Conservation (phyloP, 2,329 filamentous ascomycete genomes). For the Microascus cirrosus region DNA sequence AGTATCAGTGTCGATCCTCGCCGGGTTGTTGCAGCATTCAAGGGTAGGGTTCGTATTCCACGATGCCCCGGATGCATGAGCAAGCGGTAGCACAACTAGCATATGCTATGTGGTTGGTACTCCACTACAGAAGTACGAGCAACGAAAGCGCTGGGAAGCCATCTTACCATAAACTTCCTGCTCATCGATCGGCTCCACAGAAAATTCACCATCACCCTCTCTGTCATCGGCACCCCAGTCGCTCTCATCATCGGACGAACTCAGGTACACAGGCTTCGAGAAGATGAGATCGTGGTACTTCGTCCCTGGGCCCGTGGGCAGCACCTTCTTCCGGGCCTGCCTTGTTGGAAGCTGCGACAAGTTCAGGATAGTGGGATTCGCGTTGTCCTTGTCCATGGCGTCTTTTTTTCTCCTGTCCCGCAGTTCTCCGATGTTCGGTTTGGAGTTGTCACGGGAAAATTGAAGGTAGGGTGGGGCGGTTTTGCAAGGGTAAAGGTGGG, state of each 20-base stretch:
- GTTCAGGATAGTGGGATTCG: slow-evolving; percentile 88
- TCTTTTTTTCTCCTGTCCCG: background rate
- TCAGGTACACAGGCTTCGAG: slow-evolving; percentile 30
- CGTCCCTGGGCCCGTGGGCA: slow-evolving; percentile 33
- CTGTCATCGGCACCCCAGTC: slow-evolving; percentile 14
- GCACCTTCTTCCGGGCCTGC: slow-evolving; percentile 33
- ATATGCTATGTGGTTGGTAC: background rate
- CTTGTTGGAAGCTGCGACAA: slow-evolving; percentile 80
- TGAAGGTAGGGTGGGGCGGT: background rate
- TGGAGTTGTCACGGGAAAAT: background rate
- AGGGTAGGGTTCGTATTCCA: background rate
- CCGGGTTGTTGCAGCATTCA: background rate
- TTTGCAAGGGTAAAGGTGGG: background rate
- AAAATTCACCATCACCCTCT: slow-evolving; percentile 40
- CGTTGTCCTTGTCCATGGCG: slow-evolving; percentile 51
- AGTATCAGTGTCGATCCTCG: slow-evolving; percentile 17
- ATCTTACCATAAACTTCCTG: slow-evolving; percentile 85
- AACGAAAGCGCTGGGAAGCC: background rate
- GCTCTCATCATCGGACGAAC: slow-evolving; percentile 12
- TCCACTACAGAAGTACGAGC: background rate
- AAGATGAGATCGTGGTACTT: slow-evolving; percentile 35
- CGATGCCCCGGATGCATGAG: background rate
- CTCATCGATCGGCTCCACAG: slow-evolving; percentile 79
- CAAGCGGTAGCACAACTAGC: background rate
- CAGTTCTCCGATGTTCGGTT: background rate